These are phyloP conservation scores for Debaryomyces nepalensis DNA, from an alignment of 1,139 yeast species.

Conservation along the genomic window DNA sequence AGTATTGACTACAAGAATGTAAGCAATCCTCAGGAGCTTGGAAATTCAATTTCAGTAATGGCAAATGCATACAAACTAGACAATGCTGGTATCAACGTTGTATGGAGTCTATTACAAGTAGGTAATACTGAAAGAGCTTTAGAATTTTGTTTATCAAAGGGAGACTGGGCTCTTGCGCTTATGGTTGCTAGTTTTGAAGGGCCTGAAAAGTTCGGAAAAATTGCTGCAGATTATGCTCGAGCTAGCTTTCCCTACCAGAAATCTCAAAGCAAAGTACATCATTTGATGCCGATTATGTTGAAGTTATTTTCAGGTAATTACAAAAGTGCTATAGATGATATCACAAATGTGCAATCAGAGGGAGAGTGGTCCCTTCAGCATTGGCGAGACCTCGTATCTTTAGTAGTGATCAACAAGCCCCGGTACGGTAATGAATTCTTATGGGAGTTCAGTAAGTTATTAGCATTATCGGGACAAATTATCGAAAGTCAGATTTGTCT, in stretches of 20 bases:
- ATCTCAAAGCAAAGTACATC: constrained; percentile 48
- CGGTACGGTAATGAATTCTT: constrained; percentile 47
- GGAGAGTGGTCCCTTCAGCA: constrained; percentile 55
- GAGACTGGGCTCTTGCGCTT: constrained; percentile 81
- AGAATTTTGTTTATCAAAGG: constrained; percentile 59
- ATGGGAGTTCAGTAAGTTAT: constrained; percentile 56
- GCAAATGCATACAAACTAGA: constrained; percentile 44
- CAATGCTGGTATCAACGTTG: constrained; percentile 38
- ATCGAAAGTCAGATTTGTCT: constrained; percentile 52
- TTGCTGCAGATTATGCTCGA: constrained; percentile 54
- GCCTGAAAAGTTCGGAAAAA: constrained; percentile 60
- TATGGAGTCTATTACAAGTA: constrained; percentile 49
- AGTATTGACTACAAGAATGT: constrained; percentile 30
- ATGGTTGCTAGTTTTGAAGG: constrained; percentile 71
- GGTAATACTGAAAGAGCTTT: constrained; percentile 76
- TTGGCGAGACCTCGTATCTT: constrained; percentile 57
- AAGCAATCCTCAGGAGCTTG: constrained; percentile 16
- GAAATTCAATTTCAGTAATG: constrained; percentile 25
- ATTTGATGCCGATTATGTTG: constrained; percentile 64
- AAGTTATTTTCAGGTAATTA: constrained; percentile 70
- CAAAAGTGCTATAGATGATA: constrained; percentile 54
- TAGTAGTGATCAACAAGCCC: constrained; percentile 45
- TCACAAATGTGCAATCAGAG: constrained; percentile 44
- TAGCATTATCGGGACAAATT: constrained; percentile 38
- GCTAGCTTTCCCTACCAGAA: constrained; percentile 42